Evolutionary conservation across 192 early-diverging fungal species (phyloP).

Genomic region (Backusella morwellensis): DNA sequence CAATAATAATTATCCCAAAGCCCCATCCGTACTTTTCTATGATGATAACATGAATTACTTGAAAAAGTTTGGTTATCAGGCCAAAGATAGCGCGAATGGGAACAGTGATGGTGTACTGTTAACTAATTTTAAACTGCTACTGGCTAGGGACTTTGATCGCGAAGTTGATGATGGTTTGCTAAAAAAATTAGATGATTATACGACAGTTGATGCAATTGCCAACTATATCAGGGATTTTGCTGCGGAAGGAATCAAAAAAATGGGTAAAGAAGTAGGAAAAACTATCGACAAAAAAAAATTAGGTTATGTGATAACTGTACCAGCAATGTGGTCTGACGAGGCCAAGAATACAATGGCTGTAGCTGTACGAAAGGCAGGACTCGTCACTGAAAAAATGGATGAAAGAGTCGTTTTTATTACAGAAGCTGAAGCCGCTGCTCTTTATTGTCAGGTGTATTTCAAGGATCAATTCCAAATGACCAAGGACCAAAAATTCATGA

Average conservation of each 20-base stretch:
- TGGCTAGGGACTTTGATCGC: neutral
- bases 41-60: constrained; percentile 37
- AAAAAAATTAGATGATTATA: neutral
- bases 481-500: constrained; percentile 41
- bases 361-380: constrained; percentile 48
- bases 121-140: neutral
- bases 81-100: neutral
- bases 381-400: constrained; percentile 20
- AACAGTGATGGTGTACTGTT: constrained; percentile 33
- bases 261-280: constrained; percentile 39
- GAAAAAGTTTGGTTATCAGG: constrained; percentile 41
- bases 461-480: constrained; percentile 35
- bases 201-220: constrained; percentile 42
- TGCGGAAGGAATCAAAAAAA: constrained; percentile 36
- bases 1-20: constrained; percentile 40
- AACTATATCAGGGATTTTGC: constrained; percentile 45
- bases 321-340: constrained; percentile 52
- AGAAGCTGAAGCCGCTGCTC: constrained; percentile 53
- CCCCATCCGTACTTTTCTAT: constrained; percentile 49
- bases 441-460: constrained; percentile 48
- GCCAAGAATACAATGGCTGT: constrained; percentile 54
- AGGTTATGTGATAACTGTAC: constrained; percentile 44
- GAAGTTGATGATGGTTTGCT: neutral
- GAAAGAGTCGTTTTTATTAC: constrained; percentile 48
- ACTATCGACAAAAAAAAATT: constrained; percentile 31